These are phyloP conservation scores for Kluyveromyces sp. DNA, from an alignment of 1,139 yeast genomes.

Conservation along the genomic window DNA sequence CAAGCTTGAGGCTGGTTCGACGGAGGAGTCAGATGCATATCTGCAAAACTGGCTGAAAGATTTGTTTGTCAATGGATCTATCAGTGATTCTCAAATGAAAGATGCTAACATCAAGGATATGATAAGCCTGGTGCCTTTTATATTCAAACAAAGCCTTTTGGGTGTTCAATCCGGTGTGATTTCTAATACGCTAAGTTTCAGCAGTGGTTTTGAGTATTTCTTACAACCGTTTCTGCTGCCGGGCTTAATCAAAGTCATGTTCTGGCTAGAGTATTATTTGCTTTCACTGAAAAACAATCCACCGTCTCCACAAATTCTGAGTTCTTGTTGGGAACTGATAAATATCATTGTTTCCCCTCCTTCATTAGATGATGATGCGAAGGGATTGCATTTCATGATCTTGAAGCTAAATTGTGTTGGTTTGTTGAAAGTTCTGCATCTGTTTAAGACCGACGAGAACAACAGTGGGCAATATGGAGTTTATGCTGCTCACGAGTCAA, in stretches of 20 bases:
- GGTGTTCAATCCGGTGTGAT: constrained; percentile 51
- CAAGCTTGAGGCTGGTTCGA: constrained; percentile 9
- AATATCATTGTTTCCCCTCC: constrained; percentile 25
- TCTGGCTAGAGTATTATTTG: constrained; percentile 29
- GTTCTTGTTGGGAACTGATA: constrained; percentile 21
- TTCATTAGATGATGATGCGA: constrained; percentile 28
- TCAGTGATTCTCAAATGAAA: constrained; percentile 74
- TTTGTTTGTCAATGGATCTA: constrained; percentile 76
- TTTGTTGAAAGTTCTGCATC: constrained; percentile 22
- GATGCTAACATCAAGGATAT: constrained; percentile 62
- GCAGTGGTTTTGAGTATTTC: constrained; percentile 59
- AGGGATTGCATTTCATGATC: constrained; percentile 25
- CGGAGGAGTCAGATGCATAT: constrained; percentile 34
- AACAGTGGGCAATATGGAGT: constrained; percentile 28
- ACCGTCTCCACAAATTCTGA: constrained; percentile 17
- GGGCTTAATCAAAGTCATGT: constrained; percentile 28
- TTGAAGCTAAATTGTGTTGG: constrained; percentile 26
- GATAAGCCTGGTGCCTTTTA: constrained; percentile 60
- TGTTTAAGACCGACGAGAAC: constrained; percentile 17
- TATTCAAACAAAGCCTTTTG: constrained; percentile 64
- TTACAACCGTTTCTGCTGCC: constrained; percentile 46
- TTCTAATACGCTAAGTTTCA: constrained; percentile 35
- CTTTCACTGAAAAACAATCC: constrained; percentile 18
- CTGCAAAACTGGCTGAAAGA: constrained; percentile 76
- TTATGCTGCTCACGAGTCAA: constrained; percentile 28